Evolutionary conservation across 2,329 filamentous ascomycete species (phyloP).

Genomic region (Trichoderma asperellum): DNA sequence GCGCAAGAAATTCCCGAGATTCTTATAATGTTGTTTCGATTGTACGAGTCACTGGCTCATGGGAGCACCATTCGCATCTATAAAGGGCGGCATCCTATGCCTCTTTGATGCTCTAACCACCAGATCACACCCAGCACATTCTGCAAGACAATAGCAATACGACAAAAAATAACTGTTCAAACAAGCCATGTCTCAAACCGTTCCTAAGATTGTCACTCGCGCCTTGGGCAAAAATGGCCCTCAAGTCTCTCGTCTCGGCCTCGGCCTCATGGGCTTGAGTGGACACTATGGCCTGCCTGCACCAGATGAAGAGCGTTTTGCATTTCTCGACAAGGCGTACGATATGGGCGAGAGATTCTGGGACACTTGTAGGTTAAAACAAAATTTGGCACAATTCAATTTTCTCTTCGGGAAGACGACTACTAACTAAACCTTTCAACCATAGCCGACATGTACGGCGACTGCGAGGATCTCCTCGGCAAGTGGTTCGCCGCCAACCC

Average conservation of each 20-base stretch:
- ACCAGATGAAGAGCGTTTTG: slow-evolving; percentile 54
- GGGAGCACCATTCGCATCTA: background rate
- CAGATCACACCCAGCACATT: background rate
- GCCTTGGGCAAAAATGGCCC: slow-evolving; percentile 57
- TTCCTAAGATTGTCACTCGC: slow-evolving; percentile 24
- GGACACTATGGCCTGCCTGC: slow-evolving; percentile 45
- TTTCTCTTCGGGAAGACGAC: background rate
- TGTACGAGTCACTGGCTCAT: background rate
- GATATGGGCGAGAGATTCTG: slow-evolving; percentile 56
- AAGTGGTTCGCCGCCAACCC: slow-evolving; percentile 53
- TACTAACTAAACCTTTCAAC: background rate
- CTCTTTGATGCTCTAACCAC: background rate
- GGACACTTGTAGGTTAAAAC: slow-evolving; percentile 45
- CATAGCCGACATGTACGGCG: slow-evolving; percentile 49
- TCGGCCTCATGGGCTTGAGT: slow-evolving; percentile 59
- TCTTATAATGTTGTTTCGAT: background rate
- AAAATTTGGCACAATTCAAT: background rate
- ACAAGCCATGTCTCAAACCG: background rate
- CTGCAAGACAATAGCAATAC: background rate
- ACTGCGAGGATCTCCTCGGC: slow-evolving; percentile 53
- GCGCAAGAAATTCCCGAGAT: background rate
- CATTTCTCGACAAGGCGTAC: slow-evolving; percentile 56
- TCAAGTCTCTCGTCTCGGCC: slow-evolving; percentile 54
- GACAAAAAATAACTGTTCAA: background rate
- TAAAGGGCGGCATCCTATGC: background rate